phyloP scores from a whole-genome alignment of 1,139 yeast genomes.

The Saccharomyces uvarum region DNA sequence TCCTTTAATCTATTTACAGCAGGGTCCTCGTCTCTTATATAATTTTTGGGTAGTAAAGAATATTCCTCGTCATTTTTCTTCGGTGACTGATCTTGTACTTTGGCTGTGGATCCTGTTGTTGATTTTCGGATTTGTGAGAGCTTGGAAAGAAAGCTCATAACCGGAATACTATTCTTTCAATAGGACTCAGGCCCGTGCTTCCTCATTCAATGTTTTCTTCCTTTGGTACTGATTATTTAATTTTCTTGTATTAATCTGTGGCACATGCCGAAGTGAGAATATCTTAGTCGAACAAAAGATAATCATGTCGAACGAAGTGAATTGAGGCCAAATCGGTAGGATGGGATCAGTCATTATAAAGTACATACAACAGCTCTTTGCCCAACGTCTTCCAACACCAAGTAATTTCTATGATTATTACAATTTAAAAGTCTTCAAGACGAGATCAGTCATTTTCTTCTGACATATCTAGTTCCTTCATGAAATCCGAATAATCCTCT shows the following conservation, averaged over 20 bases:
- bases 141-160: constrained; percentile 16
- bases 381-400: background rate
- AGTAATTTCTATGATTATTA: background rate
- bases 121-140: constrained; percentile 14
- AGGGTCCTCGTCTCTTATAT: constrained; percentile 34
- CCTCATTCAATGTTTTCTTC: background rate
- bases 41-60: constrained; percentile 25
- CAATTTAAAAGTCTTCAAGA: background rate
- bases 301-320: background rate
- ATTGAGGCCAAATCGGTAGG: background rate
- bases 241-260: background rate
- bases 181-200: background rate
- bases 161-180: background rate
- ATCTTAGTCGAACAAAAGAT: background rate
- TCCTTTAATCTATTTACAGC: constrained; percentile 53
- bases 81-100: background rate
- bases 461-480: constrained; percentile 18
- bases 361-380: background rate
- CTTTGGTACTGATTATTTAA: background rate
- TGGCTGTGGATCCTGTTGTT: constrained; percentile 1
- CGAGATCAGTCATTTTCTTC: background rate
- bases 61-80: constrained; percentile 5
- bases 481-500: constrained; percentile 25
- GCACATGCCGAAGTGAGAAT: background rate
- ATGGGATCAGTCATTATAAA: background rate